Conservation (phyloP, 805 yeast species). For the Metschnikowia continentalis region DNA sequence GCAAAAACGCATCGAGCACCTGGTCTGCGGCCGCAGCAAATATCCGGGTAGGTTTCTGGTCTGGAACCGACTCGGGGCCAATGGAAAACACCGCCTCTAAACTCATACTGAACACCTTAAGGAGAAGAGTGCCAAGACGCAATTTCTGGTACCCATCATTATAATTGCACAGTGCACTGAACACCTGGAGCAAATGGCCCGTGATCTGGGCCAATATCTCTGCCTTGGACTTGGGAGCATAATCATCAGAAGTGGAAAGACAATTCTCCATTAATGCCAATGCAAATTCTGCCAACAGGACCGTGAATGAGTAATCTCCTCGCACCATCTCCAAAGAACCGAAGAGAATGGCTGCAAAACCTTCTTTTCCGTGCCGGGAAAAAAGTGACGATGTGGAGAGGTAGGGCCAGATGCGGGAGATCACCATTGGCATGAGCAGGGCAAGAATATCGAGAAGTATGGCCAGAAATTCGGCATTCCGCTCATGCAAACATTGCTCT, state of each 20-base stretch:
- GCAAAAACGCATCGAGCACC: conserved; percentile 55
- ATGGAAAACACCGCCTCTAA: conserved; percentile 53
- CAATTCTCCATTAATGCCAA: conserved; percentile 51
- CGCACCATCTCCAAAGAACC: conserved; percentile 70
- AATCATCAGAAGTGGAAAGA: conserved; percentile 33
- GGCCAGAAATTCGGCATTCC: conserved; percentile 45
- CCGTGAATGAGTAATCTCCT: conserved; percentile 63
- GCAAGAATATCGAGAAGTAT: conserved; percentile 48
- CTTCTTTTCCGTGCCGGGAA: conserved; percentile 57
- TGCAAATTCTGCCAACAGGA: conserved; percentile 54
- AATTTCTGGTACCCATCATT: conserved; percentile 51
- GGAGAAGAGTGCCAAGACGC: conserved; percentile 53
- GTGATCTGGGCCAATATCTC: conserved; percentile 53
- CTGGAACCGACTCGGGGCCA: conserved; percentile 37
- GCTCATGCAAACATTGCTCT: conserved; percentile 60
- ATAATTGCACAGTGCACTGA: conserved; percentile 72
- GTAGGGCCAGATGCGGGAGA: conserved; percentile 77
- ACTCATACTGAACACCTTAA: conserved; percentile 53
- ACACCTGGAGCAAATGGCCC: conserved; percentile 57
- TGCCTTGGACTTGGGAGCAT: conserved; percentile 37
- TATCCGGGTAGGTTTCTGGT: conserved; percentile 38
- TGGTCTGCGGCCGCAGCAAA: conserved; percentile 48
- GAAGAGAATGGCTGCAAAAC: conserved; percentile 54
- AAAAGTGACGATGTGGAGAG: conserved; percentile 63
- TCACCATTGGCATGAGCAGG: conserved; percentile 43